Conservation (phyloP, 768 basidiomycete genomes). For the Cyathus striatus region DNA sequence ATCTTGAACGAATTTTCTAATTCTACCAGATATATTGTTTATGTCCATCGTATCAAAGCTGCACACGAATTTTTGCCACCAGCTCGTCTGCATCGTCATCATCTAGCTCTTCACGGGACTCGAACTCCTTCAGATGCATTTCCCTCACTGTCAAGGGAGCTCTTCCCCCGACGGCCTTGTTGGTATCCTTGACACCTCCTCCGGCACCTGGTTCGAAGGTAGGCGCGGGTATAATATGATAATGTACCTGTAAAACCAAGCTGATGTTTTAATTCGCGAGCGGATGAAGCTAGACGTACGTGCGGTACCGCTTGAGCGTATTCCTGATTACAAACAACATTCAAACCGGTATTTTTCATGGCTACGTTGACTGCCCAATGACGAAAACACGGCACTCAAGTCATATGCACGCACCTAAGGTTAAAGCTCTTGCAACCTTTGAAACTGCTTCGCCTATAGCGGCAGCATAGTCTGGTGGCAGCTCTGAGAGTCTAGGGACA, state of each 20-base stretch:
- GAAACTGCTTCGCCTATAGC: slow-evolving; percentile 56
- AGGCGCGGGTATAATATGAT: slow-evolving; percentile 74
- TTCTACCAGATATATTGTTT: no score
- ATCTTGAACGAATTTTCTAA: no score
- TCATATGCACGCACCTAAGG: slow-evolving; percentile 46
- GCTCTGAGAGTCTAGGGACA: slow-evolving; percentile 56
- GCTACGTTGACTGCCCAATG: slow-evolving; percentile 26
- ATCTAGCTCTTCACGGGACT: slow-evolving; percentile 53
- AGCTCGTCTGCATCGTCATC: slow-evolving; percentile 48
- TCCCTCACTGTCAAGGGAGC: slow-evolving; percentile 35
- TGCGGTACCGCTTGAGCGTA: slow-evolving; percentile 81
- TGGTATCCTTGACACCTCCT: slow-evolving; percentile 6
- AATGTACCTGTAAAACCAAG: slow-evolving; percentile 53
- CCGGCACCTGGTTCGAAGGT: slow-evolving; percentile 20
- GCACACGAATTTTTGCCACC: slow-evolving; percentile 38
- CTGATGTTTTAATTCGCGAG: not conserved
- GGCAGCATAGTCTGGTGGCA: slow-evolving; percentile 54
- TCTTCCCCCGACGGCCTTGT: slow-evolving; percentile 7
- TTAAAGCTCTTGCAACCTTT: slow-evolving; percentile 57
- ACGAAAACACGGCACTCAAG: not conserved
- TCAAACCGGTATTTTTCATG: slow-evolving; percentile 60
- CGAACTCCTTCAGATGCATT: slow-evolving; percentile 60
- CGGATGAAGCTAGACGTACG: slow-evolving; percentile 24
- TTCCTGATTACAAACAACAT: slow-evolving; percentile 78
- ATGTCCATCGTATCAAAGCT: no score